These are phyloP conservation scores for Taiozyma sp. DNA, from an alignment of 1,139 yeast species.

Conservation along the genomic window DNA sequence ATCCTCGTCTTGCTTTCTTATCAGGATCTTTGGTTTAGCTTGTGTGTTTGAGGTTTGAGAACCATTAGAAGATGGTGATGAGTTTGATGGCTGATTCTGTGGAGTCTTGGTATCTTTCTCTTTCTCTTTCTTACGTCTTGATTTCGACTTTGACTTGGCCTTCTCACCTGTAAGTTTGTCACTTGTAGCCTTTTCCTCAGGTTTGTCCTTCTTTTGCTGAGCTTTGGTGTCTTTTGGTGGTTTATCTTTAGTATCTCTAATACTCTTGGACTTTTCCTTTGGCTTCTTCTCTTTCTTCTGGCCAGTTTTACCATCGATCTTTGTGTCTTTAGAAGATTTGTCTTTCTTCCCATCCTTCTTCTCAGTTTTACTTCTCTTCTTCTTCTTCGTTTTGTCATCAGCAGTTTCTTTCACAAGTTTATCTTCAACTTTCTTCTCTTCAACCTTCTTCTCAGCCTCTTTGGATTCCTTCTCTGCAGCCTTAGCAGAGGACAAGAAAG, in stretches of 20 bases:
- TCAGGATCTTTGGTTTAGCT: constrained; percentile 6
- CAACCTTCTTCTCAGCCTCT: background rate
- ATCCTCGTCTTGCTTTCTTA: background rate
- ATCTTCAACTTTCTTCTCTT: background rate
- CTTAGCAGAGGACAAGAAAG: constrained; percentile 5
- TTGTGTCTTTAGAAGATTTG: constrained; percentile 1
- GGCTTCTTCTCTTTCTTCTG: constrained; percentile 1
- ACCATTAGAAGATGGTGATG: background rate
- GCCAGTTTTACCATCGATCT: background rate
- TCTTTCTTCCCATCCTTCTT: constrained; percentile 7
- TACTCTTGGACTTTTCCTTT: background rate
- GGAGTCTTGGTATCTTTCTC: background rate
- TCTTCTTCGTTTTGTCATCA: constrained; percentile 6
- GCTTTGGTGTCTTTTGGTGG: background rate
- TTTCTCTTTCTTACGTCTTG: background rate
- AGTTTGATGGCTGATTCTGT: background rate
- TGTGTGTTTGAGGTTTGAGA: constrained; percentile 3
- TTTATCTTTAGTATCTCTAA: background rate
- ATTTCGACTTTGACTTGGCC: background rate
- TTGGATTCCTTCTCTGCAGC: constrained; percentile 1
- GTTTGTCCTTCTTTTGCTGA: background rate
- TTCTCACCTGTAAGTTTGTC: background rate
- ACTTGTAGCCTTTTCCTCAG: background rate
- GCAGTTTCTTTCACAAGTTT: background rate
- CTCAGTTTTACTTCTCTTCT: constrained; percentile 7